Evolutionary conservation across 116 monocot genomes (phyloP).

Genomic region (Phalaenopsis hybrid): DNA sequence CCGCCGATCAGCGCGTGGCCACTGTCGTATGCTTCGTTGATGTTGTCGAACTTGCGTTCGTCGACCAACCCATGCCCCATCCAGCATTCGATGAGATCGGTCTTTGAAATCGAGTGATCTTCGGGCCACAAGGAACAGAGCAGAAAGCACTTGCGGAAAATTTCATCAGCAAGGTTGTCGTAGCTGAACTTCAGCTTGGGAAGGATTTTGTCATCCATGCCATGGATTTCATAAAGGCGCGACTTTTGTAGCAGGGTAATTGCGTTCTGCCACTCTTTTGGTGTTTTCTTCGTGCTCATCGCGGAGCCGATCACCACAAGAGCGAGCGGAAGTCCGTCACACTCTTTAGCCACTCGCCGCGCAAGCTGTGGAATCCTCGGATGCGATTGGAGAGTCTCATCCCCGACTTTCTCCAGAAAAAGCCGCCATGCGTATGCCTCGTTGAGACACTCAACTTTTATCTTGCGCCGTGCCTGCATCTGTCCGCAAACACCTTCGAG

Average conservation of each 20-base stretch:
- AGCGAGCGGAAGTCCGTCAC: slow-evolving; percentile 15
- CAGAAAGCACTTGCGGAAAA: slow-evolving; percentile 15
- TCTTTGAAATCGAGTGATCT: slow-evolving; percentile 10
- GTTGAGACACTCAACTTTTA: slow-evolving; percentile 18
- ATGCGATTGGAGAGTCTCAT: slow-evolving; percentile 4
- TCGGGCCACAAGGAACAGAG: slow-evolving; percentile 25
- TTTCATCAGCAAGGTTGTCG: slow-evolving; percentile 10
- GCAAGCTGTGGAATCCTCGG: slow-evolving; percentile 1
- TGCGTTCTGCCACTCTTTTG: slow-evolving; percentile 14
- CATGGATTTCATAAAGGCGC: background rate
- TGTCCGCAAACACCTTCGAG: slow-evolving; percentile 16
- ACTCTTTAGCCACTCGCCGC: slow-evolving; percentile 7
- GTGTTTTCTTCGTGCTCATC: slow-evolving; percentile 10
- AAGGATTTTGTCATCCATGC: slow-evolving; percentile 2
- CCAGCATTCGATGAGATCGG: slow-evolving; percentile 24
- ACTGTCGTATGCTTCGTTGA: slow-evolving; percentile 7
- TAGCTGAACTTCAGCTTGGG: slow-evolving; percentile 19
- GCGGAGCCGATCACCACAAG: slow-evolving; percentile 16
- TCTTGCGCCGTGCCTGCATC: slow-evolving; percentile 12
- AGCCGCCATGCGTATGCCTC: slow-evolving; percentile 2
- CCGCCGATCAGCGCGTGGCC: slow-evolving; percentile 7
- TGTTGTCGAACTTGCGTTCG: slow-evolving; percentile 1
- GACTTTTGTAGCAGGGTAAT: slow-evolving; percentile 4
- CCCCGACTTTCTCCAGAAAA: slow-evolving; percentile 20
- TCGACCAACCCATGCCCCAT: slow-evolving; percentile 22